Conservation (phyloP, 805 yeast genomes). For the Kodamaea jinghongensis region DNA sequence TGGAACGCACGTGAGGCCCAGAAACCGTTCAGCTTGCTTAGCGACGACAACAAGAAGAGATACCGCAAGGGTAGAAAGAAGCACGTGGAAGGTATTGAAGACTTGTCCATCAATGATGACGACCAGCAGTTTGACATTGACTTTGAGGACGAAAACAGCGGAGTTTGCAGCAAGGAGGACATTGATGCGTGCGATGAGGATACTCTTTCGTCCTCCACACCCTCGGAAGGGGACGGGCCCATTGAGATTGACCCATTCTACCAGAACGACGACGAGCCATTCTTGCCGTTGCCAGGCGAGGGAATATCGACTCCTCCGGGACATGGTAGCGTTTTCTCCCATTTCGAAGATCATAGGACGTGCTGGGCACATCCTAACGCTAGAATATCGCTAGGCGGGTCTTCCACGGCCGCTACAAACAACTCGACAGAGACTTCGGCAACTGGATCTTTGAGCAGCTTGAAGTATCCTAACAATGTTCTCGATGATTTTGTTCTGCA, state of each 20-base stretch:
- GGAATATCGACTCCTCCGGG: slow-evolving; percentile 33
- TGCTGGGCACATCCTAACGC: slow-evolving; percentile 47
- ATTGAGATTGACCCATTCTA: slow-evolving; percentile 4
- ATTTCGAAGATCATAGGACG: slow-evolving; percentile 31
- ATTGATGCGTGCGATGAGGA: slow-evolving; percentile 23
- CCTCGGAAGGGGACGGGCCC: slow-evolving; percentile 17
- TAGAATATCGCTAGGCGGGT: slow-evolving; percentile 22
- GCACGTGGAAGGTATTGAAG: slow-evolving; percentile 3
- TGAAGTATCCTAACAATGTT: slow-evolving; percentile 1
- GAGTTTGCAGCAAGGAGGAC: neutral
- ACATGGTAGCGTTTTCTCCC: slow-evolving; percentile 8
- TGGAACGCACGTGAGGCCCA: slow-evolving; percentile 94
- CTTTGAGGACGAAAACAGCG: slow-evolving; percentile 16
- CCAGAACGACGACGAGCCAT: slow-evolving; percentile 25
- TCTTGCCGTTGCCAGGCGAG: slow-evolving; percentile 27
- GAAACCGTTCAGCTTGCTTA: slow-evolving; percentile 65
- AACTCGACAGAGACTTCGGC: slow-evolving; percentile 1
- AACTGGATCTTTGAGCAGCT: slow-evolving; percentile 3
- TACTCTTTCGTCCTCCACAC: slow-evolving; percentile 12
- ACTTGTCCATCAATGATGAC: slow-evolving; percentile 14
- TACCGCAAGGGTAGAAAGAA: slow-evolving; percentile 12
- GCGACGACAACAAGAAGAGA: slow-evolving; percentile 50
- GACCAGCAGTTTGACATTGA: slow-evolving; percentile 35
- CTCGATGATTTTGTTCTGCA: too few relatives aligned
- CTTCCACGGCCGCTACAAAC: slow-evolving; percentile 2